These are phyloP conservation scores for Sclerotinia sclerotiorum DNA, from an alignment of 2,329 filamentous ascomycete species.

Conservation along the genomic window DNA sequence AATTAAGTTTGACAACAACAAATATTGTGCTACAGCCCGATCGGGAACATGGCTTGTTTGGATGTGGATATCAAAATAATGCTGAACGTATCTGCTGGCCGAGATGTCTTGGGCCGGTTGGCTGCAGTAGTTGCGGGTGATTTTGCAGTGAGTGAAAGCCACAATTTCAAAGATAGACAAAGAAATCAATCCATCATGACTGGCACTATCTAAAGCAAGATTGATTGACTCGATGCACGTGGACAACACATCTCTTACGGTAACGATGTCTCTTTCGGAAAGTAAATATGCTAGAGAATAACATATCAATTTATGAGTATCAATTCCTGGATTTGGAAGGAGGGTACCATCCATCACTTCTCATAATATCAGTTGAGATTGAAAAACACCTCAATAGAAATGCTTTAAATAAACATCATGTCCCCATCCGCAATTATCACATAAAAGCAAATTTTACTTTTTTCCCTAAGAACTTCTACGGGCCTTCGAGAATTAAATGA, in stretches of 20 bases:
- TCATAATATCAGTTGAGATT: conserved; percentile 15
- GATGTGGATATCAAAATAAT: conserved; percentile 32
- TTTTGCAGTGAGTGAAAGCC: conserved; percentile 32
- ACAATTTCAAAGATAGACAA: conserved; percentile 47
- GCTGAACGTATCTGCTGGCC: conserved; percentile 37
- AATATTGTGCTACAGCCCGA: conserved; percentile 36
- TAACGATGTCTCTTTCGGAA: conserved; percentile 20
- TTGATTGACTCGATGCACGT: conserved; percentile 58
- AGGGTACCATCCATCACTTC: conserved; percentile 15
- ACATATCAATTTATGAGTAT: conserved; percentile 12
- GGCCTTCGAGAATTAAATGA: conserved; percentile 45
- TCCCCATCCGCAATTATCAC: conserved; percentile 35
- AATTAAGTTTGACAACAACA: conserved; percentile 40
- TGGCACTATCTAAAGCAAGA: conserved; percentile 31
- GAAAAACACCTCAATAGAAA: not conserved
- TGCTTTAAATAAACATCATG: conserved; percentile 31
- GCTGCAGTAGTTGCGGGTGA: conserved; percentile 50
- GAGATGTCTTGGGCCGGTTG: conserved; percentile 43
- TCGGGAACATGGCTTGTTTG: conserved; percentile 39
- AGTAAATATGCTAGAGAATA: not conserved
- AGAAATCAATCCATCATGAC: conserved; percentile 42
- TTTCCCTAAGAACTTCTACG: conserved; percentile 38
- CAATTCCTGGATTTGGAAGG: conserved; percentile 24
- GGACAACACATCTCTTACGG: conserved; percentile 39
- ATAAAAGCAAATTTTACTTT: conserved; percentile 28